These are phyloP conservation scores for Penicillium fimorum DNA, from an alignment of 495 filamentous ascomycete species.

Conservation along the genomic window DNA sequence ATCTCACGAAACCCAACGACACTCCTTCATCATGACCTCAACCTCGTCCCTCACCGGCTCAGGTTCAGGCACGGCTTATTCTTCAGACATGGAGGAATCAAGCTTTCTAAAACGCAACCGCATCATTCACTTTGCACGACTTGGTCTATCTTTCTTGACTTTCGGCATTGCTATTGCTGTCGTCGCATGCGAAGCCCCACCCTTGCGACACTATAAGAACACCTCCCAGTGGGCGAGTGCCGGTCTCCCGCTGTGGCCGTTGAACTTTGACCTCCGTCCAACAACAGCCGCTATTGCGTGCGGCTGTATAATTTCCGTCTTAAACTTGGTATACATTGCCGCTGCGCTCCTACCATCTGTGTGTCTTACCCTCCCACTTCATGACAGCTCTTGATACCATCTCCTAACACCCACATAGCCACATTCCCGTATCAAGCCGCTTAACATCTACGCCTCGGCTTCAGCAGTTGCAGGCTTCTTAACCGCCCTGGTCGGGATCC, in stretches of 20 bases:
- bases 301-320: constrained; percentile 40
- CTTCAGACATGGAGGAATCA: constrained; percentile 39
- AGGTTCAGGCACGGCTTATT: constrained; percentile 32
- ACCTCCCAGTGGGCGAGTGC: constrained; percentile 37
- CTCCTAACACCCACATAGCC: constrained; percentile 26
- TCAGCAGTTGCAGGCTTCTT: constrained; percentile 40
- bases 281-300: constrained; percentile 45
- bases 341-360: constrained; percentile 47
- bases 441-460: constrained; percentile 40
- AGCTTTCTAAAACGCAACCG: constrained; percentile 39
- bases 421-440: constrained; percentile 33
- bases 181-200: constrained; percentile 42
- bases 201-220: constrained; percentile 39
- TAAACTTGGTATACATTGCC: constrained; percentile 43
- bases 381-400: neutral
- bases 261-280: constrained; percentile 48
- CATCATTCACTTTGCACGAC: constrained; percentile 36
- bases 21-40: constrained; percentile 26
- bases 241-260: constrained; percentile 50
- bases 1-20: constrained; percentile 1
- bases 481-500: constrained; percentile 38
- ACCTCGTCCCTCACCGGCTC: constrained; percentile 29
- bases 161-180: constrained; percentile 36
- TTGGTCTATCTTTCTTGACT: constrained; percentile 37
- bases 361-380: constrained; percentile 13